These are phyloP conservation scores for Pilasporangium apinafurcum DNA, from an alignment of 352 stramenopile genomes.

Conservation along the genomic window DNA sequence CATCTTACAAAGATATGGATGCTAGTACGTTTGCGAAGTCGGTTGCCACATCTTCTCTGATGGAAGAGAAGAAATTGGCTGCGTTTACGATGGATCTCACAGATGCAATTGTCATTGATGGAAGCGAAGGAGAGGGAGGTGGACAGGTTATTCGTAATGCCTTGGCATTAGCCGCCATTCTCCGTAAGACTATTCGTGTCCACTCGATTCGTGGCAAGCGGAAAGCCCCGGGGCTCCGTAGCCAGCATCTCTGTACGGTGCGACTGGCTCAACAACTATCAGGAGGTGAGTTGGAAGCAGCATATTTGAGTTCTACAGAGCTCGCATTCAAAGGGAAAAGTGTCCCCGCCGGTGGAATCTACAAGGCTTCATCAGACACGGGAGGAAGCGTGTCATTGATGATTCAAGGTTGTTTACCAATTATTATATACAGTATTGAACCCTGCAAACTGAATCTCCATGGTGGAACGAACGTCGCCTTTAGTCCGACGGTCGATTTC, in stretches of 20 bases:
- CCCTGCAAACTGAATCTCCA: constrained; percentile 23
- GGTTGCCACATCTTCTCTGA: no score
- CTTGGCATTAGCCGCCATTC: constrained; percentile 57
- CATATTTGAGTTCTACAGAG: constrained; percentile 36
- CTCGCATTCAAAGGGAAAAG: constrained; percentile 24
- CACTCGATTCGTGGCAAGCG: constrained; percentile 72
- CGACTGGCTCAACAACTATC: constrained; percentile 41
- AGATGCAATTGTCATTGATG: constrained; percentile 30
- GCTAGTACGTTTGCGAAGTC: no score
- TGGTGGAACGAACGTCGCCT: constrained; percentile 55
- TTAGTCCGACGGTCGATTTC: constrained; percentile 61
- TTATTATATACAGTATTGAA: constrained; percentile 25
- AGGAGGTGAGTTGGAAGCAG: constrained; percentile 19
- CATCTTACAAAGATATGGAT: no score
- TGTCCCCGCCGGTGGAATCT: constrained; percentile 8
- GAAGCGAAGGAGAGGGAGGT: constrained; percentile 74
- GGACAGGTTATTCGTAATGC: constrained; percentile 87
- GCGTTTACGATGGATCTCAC: no score
- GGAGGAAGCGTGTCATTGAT: constrained; percentile 58
- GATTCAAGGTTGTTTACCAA: constrained; percentile 52
- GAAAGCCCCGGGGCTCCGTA: constrained; percentile 61
- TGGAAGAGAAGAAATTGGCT: no score
- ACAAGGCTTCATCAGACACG: constrained; percentile 33
- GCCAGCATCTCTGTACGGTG: constrained; percentile 82
- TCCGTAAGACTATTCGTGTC: constrained; percentile 55